phyloP scores from a whole-genome alignment of 2,329 filamentous ascomycete genomes.

The Falciphora oryzae region DNA sequence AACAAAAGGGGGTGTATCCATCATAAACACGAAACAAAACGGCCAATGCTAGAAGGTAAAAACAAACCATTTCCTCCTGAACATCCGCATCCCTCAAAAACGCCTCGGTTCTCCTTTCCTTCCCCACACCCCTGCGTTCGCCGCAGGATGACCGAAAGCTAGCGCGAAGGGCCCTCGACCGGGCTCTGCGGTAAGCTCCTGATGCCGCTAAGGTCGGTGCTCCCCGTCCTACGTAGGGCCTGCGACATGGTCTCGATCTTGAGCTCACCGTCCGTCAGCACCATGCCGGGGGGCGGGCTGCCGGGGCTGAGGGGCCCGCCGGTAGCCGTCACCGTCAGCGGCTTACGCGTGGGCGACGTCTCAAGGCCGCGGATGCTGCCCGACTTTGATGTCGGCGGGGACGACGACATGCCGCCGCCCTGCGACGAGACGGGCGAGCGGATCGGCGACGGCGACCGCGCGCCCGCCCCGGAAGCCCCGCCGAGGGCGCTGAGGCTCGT shows the following conservation, averaged over 20 bases:
- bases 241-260: conserved; percentile 94
- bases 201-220: conserved; percentile 62
- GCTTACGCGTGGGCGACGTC: conserved; percentile 55
- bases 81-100: not conserved
- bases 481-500: conserved; percentile 49
- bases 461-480: conserved; percentile 37
- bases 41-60: conserved; percentile 5
- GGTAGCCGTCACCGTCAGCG: conserved; percentile 29
- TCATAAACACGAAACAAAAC: conserved; percentile 7
- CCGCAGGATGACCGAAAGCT: not conserved
- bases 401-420: conserved; percentile 49
- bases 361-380: conserved; percentile 71
- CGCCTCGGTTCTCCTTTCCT: not conserved
- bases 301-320: conserved; percentile 23
- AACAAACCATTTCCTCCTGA: not conserved
- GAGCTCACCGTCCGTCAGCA: conserved; percentile 52
- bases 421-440: conserved; percentile 73
- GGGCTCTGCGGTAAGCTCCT: conserved; percentile 55
- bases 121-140: conserved; percentile 5
- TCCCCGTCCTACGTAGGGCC: conserved; percentile 77
- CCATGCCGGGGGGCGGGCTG: conserved; percentile 47
- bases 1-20: conserved; percentile 1
- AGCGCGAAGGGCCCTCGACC: conserved; percentile 34
- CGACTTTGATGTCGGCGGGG: conserved; percentile 70
- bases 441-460: conserved; percentile 69